These are phyloP conservation scores for Ceratocystis albifundus DNA, from an alignment of 2,329 filamentous ascomycete species.

Conservation along the genomic window DNA sequence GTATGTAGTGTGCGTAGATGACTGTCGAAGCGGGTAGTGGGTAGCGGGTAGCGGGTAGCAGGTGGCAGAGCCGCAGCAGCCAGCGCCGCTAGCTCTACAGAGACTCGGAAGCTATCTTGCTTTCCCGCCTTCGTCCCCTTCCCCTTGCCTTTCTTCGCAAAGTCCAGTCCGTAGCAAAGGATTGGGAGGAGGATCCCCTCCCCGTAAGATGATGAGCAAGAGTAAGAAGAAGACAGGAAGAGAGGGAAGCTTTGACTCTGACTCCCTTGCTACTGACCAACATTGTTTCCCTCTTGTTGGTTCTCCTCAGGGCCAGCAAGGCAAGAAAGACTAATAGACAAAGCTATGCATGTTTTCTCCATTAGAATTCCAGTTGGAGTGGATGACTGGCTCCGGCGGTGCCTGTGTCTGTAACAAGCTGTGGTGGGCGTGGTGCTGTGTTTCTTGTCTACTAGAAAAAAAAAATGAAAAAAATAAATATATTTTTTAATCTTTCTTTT, in stretches of 20 bases:
- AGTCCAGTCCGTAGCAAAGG: background rate
- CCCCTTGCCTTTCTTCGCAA: background rate
- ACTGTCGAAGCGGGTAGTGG: no score
- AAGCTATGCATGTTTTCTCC: background rate
- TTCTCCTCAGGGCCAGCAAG: background rate
- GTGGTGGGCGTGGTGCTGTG: no score
- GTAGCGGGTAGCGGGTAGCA: no score
- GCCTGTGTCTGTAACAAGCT: no score
- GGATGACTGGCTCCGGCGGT: no score
- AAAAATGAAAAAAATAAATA: no score
- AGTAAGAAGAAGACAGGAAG: background rate
- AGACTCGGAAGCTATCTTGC: background rate
- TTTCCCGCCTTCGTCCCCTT: background rate
- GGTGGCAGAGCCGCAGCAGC: no score
- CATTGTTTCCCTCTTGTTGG: background rate
- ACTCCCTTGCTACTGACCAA: conserved; percentile 9
- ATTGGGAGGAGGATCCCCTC: conserved; percentile 11
- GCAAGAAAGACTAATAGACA: background rate
- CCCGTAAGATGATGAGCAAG: background rate
- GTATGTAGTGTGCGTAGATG: no score
- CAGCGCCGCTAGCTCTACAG: no score
- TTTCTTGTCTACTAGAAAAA: no score
- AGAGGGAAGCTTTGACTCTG: conserved; percentile 11
- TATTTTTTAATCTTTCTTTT: conserved; percentile 17
- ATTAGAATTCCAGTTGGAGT: background rate